Base-by-base conservation (phyloP, 805 yeast genomes). In the Millerago galiae region DNA sequence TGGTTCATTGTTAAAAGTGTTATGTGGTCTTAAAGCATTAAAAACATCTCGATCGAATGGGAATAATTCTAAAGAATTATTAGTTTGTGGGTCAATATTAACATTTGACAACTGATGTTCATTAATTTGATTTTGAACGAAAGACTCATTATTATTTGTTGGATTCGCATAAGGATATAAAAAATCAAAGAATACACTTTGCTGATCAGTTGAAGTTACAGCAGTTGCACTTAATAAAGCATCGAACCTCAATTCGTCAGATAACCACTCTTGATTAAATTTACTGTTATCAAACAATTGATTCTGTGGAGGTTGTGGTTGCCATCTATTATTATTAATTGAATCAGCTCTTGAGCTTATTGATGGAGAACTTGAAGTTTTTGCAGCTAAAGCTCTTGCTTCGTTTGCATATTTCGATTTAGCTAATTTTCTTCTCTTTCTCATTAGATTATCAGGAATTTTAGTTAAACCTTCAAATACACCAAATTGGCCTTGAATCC, bases 401-500 rank as follows among this genome's bases (percentile, higher is more conserved):
- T 47, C 50, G 24, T 41, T 46, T 3, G 51, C 54, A 42, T 45
- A 51, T 40, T 50, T 53, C 31, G 40, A 53, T 53, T 47, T 59
- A 37, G 40, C 53, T 42, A 44, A 50, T 51, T 25, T 58, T 44
- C 56, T 38, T 42, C 60, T 47, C 36, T 56, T 56, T 34, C 51
- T 41, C 47, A 56, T 39, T 14, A 53, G 21, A 26, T 52, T 46
- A 12, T 39, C 45, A 8, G 60, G 55, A 2, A 56, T 34, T 5
- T 48, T 37, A 8, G 5, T 42, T 14, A 56, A 41, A 0, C 81
- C 81, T 49, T 71, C 72, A 53, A 88, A 86, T 1, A 86, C 93
- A 1, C 95, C 95, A 66, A 87, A 89, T 12, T 93, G 95, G 1
- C 95, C 95, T 35, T 73, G 61, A 5, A 73, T 54, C 62, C 74